Conservation (phyloP, 164 flowering plant genomes). For the Liriodendron chinense region DNA sequence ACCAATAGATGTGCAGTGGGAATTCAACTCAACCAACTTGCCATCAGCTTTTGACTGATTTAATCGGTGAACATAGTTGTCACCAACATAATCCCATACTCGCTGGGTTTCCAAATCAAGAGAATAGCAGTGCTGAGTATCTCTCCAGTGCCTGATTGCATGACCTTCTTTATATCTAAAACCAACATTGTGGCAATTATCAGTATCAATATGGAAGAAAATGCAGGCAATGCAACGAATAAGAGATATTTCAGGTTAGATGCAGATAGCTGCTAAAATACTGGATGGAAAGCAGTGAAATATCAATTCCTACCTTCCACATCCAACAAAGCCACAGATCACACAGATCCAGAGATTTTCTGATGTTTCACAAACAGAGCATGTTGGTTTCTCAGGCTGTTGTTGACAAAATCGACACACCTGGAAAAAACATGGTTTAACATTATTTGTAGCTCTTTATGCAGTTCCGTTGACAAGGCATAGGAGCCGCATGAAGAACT, state of each 20-base stretch:
- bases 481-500: background rate
- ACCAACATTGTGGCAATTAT: background rate
- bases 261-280: background rate
- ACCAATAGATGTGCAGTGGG: slow-evolving; percentile 45
- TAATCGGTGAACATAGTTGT: slow-evolving; percentile 78
- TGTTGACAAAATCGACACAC: slow-evolving; percentile 85
- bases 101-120: slow-evolving; percentile 77
- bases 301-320: slow-evolving; percentile 69
- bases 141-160: slow-evolving; percentile 82
- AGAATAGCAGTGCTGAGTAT: slow-evolving; percentile 81
- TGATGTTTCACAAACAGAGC: slow-evolving; percentile 72
- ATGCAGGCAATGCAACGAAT: no score
- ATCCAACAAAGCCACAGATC: slow-evolving; percentile 95
- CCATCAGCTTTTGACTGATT: slow-evolving; percentile 87
- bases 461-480: background rate
- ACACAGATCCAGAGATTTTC: slow-evolving; percentile 84
- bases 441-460: background rate
- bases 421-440: slow-evolving; percentile 31
- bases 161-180: slow-evolving; percentile 86
- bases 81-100: slow-evolving; percentile 99
- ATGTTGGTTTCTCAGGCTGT: slow-evolving; percentile 73
- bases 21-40: slow-evolving; percentile 47
- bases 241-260: background rate
- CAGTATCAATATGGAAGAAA: background rate
- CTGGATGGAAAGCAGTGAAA: background rate